A percentile compares a stretch with the other conserved stretches of the same genome.
Evolutionary conservation across 2,329 filamentous ascomycete genomes (phyloP).

Genomic region (Colletotrichum tropicale): DNA sequence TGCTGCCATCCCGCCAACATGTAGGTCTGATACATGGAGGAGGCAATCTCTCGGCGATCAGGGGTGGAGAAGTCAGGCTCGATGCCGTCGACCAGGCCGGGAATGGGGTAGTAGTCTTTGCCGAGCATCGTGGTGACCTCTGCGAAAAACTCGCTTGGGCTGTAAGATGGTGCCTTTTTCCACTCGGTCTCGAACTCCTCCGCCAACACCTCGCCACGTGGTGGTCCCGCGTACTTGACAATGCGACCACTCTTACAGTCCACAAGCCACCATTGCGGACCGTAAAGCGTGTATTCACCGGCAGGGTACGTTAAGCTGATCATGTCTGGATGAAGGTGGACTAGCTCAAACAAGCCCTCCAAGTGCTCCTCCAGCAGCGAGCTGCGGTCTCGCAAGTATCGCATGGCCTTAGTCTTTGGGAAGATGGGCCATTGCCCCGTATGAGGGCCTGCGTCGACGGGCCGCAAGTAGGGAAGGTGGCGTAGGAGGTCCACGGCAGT

Average conservation of each 20-base stretch:
- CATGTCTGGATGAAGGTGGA: neutral
- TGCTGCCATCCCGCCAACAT: neutral
- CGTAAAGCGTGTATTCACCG: neutral
- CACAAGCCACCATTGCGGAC: slow-evolving; percentile 1
- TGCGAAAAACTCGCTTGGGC: neutral
- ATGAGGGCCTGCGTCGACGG: neutral
- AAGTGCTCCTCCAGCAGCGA: neutral
- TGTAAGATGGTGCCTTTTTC: neutral
- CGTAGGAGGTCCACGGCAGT: neutral
- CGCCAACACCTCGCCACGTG: neutral
- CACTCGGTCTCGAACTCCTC: neutral
- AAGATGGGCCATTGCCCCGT: neutral
- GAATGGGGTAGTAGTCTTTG: neutral
- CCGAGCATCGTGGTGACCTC: neutral
- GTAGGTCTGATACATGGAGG: neutral
- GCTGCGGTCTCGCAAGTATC: neutral
- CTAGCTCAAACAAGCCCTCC: slow-evolving; percentile 1
- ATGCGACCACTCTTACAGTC: neutral
- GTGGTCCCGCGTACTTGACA: neutral
- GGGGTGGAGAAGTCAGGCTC: neutral
- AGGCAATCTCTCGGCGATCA: neutral
- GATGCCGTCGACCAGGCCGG: neutral
- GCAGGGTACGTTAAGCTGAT: neutral
- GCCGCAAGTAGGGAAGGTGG: neutral
- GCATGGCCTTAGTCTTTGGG: neutral